phyloP scores from a whole-genome alignment of 2,329 filamentous ascomycete species.

The Blastomyces emzantsi region DNA sequence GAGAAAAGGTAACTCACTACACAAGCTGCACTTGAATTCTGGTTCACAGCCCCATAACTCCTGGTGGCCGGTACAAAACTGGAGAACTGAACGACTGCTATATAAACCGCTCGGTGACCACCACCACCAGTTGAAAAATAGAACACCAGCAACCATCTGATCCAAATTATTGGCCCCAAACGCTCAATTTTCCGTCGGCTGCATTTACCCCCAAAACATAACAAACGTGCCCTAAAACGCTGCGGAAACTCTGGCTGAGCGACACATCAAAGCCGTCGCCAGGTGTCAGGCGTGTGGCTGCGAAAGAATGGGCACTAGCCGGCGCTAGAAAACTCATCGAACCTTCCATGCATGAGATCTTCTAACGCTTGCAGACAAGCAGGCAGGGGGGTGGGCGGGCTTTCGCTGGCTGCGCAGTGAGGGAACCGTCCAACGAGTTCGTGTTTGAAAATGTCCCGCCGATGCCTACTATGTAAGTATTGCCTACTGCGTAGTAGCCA shows the following conservation, averaged over 20 bases:
- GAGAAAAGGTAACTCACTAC: not conserved
- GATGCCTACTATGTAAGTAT: too few relatives aligned
- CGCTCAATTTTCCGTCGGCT: not conserved
- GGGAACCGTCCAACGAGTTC: too few relatives aligned
- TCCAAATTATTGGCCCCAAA: not conserved
- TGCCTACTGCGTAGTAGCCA: too few relatives aligned
- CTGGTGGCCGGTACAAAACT: too few relatives aligned
- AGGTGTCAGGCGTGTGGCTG: too few relatives aligned
- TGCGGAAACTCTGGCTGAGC: not conserved
- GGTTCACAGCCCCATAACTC: not conserved
- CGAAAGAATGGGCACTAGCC: not conserved
- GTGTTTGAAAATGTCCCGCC: too few relatives aligned
- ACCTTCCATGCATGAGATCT: not conserved
- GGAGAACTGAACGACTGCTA: not conserved
- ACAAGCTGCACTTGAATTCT: not conserved
- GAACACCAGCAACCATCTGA: not conserved
- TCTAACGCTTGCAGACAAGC: not conserved
- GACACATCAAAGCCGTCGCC: not conserved
- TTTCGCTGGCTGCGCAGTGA: too few relatives aligned
- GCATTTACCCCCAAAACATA: not conserved
- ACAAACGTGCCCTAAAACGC: not conserved
- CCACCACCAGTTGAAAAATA: not conserved
- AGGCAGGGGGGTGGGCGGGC: not conserved
- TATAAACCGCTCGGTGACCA: not conserved
- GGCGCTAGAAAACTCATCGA: conserved; percentile 6